Percentiles rank a stretch among this genome's conserved stretches.
These are phyloP conservation scores for Quercus agrifolia DNA, from an alignment of 306 rosid genomes.

Conservation along the genomic window DNA sequence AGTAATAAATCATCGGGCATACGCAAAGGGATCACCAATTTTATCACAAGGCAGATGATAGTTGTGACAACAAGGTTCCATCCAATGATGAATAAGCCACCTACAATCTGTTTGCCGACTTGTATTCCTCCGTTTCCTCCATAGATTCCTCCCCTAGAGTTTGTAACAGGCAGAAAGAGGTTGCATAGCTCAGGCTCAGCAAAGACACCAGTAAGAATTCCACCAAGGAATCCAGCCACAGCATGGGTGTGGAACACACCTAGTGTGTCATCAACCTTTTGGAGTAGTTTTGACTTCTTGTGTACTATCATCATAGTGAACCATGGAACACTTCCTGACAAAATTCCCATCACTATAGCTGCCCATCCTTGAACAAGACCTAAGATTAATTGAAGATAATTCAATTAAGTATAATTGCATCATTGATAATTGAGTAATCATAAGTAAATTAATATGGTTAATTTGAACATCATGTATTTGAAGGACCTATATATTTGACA, in stretches of 20 bases:
- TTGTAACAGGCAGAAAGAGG: constrained; percentile 33
- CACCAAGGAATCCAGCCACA: constrained; percentile 53
- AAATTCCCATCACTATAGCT: constrained; percentile 54
- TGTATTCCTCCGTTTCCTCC: constrained; percentile 55
- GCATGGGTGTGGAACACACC: constrained; percentile 69
- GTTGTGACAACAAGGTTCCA: constrained; percentile 50
- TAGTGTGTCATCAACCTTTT: constrained; percentile 53
- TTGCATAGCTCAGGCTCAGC: constrained; percentile 44
- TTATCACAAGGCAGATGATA: constrained; percentile 33
- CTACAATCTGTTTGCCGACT: constrained; percentile 45
- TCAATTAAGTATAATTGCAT: background rate
- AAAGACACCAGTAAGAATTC: constrained; percentile 51
- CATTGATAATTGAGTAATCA: background rate
- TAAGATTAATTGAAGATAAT: background rate
- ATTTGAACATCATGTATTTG: no score
- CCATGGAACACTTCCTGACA: constrained; percentile 67
- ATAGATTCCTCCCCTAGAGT: constrained; percentile 39
- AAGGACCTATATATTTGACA: background rate
- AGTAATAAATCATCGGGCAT: constrained; percentile 55
- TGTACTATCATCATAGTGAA: constrained; percentile 57
- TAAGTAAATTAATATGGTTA: background rate
- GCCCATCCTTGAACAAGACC: constrained; percentile 75
- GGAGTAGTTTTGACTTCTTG: constrained; percentile 32
- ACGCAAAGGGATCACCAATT: constrained; percentile 34
- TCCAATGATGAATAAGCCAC: constrained; percentile 42